Conservation (phyloP, 2,329 filamentous ascomycete species). For the Dactylellina haptotyla region DNA sequence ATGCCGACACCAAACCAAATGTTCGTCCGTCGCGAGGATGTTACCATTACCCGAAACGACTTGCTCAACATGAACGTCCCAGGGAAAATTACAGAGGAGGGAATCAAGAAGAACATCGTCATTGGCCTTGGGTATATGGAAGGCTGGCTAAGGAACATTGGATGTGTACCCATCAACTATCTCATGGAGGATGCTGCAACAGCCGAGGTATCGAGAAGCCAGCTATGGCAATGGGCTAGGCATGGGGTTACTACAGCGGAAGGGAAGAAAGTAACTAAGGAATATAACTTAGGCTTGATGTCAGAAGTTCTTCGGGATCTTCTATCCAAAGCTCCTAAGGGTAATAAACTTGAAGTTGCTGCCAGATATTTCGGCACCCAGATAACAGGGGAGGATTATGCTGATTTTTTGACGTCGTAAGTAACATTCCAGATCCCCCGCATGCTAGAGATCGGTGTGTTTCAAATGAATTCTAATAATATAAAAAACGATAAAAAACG, state of each 20-base stretch:
- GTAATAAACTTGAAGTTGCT: conserved; percentile 90
- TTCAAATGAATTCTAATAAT: conserved; percentile 39
- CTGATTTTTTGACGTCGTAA: conserved; percentile 77
- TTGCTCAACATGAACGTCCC: conserved; percentile 98
- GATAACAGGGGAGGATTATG: conserved; percentile 96
- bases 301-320: conserved; percentile 85
- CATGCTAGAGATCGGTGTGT: no score
- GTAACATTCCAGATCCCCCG: conserved; percentile 58
- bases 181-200: conserved; percentile 99
- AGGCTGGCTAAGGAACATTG: conserved; percentile 92
- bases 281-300: conserved; percentile 84
- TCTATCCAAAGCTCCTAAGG: conserved; percentile 77
- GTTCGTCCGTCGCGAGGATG: conserved; percentile 88
- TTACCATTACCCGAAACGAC: conserved; percentile 84
- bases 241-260: conserved; percentile 79
- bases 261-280: conserved; percentile 92
- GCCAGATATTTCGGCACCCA: conserved; percentile 92
- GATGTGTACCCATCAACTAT: conserved; percentile 97
- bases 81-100: conserved; percentile 88
- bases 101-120: conserved; percentile 96
- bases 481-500: conserved; percentile 51
- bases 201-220: conserved; percentile 90
- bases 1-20: conserved; percentile 99
- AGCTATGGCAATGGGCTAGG: conserved; percentile 86
- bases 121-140: conserved; percentile 99